Percentiles rank a stretch among this genome's conserved stretches.
Conservation (phyloP, 306 rosid species). For the Quercus ilex region DNA sequence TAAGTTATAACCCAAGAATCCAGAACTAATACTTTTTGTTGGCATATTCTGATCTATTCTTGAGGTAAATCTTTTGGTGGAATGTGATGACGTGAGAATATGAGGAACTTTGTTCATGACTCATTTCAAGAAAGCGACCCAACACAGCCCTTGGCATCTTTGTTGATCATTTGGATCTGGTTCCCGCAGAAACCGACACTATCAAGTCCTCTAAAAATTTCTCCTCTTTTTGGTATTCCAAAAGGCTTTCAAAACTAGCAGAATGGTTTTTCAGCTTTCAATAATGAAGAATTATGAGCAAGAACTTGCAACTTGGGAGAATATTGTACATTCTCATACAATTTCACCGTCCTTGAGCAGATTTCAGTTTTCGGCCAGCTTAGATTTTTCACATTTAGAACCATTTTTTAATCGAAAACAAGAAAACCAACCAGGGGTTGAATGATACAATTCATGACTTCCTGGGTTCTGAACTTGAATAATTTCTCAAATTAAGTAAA, state of each 20-base stretch:
- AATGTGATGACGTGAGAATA: slow-evolving; percentile 1
- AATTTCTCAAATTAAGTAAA: neutral
- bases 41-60: slow-evolving; percentile 31
- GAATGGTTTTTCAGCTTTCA: neutral
- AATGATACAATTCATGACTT: no score
- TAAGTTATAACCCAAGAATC: slow-evolving; percentile 16
- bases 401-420: neutral
- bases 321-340: neutral
- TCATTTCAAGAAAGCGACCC: slow-evolving; percentile 17
- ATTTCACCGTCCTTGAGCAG: neutral
- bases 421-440: neutral
- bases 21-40: neutral
- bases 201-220: slow-evolving; percentile 13
- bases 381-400: no score
- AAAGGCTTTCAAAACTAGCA: neutral
- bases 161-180: slow-evolving; percentile 12
- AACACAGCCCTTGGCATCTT: slow-evolving; percentile 2
- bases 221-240: neutral
- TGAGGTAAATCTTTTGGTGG: neutral
- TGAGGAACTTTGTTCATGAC: slow-evolving; percentile 1
- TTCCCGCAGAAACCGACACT: slow-evolving; percentile 20
- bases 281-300: neutral
- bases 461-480: neutral
- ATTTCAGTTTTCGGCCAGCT: neutral
- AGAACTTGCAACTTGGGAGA: neutral